phyloP scores from a whole-genome alignment of 2,329 filamentous ascomycete species.

The Bipolaris oryzae region DNA sequence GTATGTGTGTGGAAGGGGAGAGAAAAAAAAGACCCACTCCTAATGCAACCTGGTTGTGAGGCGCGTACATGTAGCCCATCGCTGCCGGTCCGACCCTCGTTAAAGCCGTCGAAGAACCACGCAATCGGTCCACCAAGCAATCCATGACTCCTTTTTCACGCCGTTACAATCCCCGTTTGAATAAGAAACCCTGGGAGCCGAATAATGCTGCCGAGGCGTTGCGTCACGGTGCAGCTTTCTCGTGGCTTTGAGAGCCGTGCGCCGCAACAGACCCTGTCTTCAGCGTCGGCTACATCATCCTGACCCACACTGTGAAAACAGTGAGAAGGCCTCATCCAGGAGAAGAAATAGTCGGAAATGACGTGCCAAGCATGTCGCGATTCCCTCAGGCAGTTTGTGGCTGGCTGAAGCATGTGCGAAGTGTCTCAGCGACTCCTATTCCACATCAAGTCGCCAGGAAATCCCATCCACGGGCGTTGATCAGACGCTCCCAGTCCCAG shows the following conservation, averaged over 20 bases:
- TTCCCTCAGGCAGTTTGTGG: neutral
- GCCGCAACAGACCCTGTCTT: conserved; percentile 4
- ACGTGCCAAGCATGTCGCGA: conserved; percentile 1
- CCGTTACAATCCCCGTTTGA: conserved; percentile 12
- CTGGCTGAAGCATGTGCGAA: conserved; percentile 1
- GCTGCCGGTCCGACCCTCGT: conserved; percentile 13
- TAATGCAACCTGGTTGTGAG: conserved; percentile 25
- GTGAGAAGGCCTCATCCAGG: neutral
- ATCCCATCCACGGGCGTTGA: conserved; percentile 64
- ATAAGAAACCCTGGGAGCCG: conserved; percentile 7
- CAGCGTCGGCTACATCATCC: conserved; percentile 1
- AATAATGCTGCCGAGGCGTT: conserved; percentile 1
- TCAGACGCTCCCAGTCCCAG: conserved; percentile 69
- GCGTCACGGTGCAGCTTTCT: conserved; percentile 11
- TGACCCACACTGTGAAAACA: conserved; percentile 7
- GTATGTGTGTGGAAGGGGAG: conserved; percentile 20
- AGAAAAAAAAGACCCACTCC: conserved; percentile 11
- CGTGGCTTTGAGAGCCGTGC: conserved; percentile 10
- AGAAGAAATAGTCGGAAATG: neutral
- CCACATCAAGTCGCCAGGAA: conserved; percentile 61
- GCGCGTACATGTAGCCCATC: conserved; percentile 16
- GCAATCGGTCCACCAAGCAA: conserved; percentile 10
- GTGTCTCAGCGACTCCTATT: neutral
- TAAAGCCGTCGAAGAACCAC: conserved; percentile 5
- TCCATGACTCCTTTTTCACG: conserved; percentile 18